These are phyloP conservation scores for Pyricularia pennisetigena DNA, from an alignment of 2,329 filamentous ascomycete genomes.

Conservation along the genomic window DNA sequence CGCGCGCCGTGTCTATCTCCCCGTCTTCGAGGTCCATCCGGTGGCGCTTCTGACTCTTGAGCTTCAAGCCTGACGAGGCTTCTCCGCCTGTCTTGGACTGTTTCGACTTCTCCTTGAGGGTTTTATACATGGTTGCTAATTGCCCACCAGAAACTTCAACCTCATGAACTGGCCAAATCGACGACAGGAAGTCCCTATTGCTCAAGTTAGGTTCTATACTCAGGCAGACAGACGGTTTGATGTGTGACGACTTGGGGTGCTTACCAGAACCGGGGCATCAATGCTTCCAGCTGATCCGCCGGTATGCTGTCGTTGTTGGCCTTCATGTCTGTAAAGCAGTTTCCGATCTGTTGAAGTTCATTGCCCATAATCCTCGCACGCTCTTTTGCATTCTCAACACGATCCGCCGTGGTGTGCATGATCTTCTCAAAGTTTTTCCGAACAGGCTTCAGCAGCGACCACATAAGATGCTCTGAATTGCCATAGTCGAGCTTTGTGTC, in stretches of 20 bases:
- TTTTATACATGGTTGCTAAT: constrained; percentile 25
- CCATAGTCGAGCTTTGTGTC: constrained; percentile 22
- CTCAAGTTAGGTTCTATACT: constrained; percentile 10
- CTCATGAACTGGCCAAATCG: constrained; percentile 27
- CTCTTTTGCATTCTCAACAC: constrained; percentile 21
- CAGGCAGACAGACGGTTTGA: not conserved
- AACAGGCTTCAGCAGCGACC: constrained; percentile 26
- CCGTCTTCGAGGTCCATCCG: constrained; percentile 25
- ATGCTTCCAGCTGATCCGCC: constrained; percentile 18
- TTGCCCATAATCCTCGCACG: constrained; percentile 25
- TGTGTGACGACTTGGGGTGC: constrained; percentile 3
- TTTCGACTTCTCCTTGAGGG: constrained; percentile 22
- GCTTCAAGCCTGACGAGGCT: not conserved
- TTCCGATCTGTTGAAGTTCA: constrained; percentile 25
- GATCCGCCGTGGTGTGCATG: constrained; percentile 21
- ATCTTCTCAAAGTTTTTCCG: constrained; percentile 25
- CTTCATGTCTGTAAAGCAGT: constrained; percentile 22
- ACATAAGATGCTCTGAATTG: constrained; percentile 25
- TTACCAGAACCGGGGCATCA: constrained; percentile 27
- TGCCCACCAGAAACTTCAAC: constrained; percentile 24
- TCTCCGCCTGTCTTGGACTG: constrained; percentile 15
- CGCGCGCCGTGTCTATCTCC: constrained; percentile 26
- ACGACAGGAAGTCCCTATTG: constrained; percentile 25
- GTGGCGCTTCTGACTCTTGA: constrained; percentile 1
- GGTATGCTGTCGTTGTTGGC: constrained; percentile 18